Evolutionary conservation across 768 basidiomycete genomes (phyloP).

Genomic region (Boletales sp.): DNA sequence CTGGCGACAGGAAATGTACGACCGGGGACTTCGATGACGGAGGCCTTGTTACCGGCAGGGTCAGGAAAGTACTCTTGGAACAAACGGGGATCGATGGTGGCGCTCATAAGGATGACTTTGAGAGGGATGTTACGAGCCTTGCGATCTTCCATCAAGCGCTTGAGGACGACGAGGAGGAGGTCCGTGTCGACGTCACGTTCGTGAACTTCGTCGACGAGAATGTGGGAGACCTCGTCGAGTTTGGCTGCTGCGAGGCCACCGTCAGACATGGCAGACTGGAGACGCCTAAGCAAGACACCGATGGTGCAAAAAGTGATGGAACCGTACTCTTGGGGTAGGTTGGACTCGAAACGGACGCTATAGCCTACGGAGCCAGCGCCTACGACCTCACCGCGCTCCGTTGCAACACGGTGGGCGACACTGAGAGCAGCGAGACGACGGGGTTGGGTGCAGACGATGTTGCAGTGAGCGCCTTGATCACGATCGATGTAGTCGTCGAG

Average conservation of each 20-base stretch:
- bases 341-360: conserved; percentile 87
- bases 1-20: conserved; percentile 87
- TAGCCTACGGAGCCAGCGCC: conserved; percentile 78
- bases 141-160: conserved; percentile 74
- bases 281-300: conserved; percentile 81
- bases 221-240: conserved; percentile 82
- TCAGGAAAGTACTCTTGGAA: conserved; percentile 88
- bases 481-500: conserved; percentile 77
- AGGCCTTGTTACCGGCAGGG: conserved; percentile 53
- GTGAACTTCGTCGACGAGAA: conserved; percentile 94
- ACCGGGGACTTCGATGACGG: conserved; percentile 82
- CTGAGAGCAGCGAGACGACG: conserved; percentile 88
- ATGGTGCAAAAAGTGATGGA: conserved; percentile 92
- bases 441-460: conserved; percentile 92
- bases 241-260: conserved; percentile 30
- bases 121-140: conserved; percentile 65
- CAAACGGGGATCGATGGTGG: conserved; percentile 86
- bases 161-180: conserved; percentile 82
- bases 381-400: conserved; percentile 72
- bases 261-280: conserved; percentile 69
- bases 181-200: conserved; percentile 95
- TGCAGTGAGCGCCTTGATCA: conserved; percentile 81
- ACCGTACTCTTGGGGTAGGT: conserved; percentile 74
- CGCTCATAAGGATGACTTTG: conserved; percentile 92
- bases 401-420: conserved; percentile 87